phyloP scores from a whole-genome alignment of 2,329 filamentous ascomycete genomes.

The Neonectria sp. region DNA sequence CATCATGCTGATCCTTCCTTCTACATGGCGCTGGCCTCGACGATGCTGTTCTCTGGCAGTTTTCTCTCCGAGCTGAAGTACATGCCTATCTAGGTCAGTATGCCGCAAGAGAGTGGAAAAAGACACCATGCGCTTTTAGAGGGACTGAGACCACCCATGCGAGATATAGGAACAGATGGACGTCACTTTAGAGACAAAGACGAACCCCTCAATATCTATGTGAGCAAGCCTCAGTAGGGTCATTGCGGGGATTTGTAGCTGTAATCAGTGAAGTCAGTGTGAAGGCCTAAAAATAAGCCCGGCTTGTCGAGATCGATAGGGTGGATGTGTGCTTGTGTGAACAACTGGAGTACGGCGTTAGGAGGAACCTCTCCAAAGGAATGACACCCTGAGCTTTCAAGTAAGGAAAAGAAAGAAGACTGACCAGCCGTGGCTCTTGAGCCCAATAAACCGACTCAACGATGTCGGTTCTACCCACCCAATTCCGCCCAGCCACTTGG shows the following conservation, averaged over 20 bases:
- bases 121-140: conserved; percentile 61
- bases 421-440: conserved; percentile 58
- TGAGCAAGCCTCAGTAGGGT: conserved; percentile 50
- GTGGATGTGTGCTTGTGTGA: conserved; percentile 48
- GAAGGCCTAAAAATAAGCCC: neutral
- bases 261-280: neutral
- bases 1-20: conserved; percentile 55
- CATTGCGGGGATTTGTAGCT: conserved; percentile 55
- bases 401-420: conserved; percentile 60
- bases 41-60: conserved; percentile 71
- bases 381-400: neutral
- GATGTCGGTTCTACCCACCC: conserved; percentile 75
- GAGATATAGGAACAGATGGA: conserved; percentile 65
- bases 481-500: conserved; percentile 74
- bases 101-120: neutral
- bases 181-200: conserved; percentile 68
- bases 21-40: conserved; percentile 65
- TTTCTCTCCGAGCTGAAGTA: conserved; percentile 66
- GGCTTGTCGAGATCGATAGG: neutral
- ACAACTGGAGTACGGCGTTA: neutral
- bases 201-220: conserved; percentile 68
- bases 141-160: conserved; percentile 60
- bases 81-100: conserved; percentile 51
- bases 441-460: conserved; percentile 56
- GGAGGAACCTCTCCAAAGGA: too few relatives aligned